Evolutionary conservation across 148 eudicot species (phyloP).

Genomic region (Rhododendron vialii): DNA sequence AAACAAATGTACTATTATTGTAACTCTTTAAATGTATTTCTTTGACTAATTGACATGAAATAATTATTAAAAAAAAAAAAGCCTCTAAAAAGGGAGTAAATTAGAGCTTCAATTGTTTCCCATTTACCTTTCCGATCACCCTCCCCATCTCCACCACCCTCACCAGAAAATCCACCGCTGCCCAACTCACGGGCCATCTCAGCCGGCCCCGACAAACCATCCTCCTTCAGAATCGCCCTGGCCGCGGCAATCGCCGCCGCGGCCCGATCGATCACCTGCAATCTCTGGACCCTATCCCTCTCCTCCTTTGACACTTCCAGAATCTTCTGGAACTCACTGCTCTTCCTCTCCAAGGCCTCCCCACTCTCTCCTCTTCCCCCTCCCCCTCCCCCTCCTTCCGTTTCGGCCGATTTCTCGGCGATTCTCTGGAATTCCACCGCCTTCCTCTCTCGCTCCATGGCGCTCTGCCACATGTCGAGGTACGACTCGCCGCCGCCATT

Average conservation of each 20-base stretch:
- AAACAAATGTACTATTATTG: no score
- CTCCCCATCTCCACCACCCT: slow-evolving; percentile 6
- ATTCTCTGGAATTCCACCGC: slow-evolving; percentile 41
- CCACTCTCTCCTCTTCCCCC: slow-evolving; percentile 19
- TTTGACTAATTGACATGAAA: background rate
- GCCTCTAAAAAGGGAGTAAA: background rate
- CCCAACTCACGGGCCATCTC: background rate
- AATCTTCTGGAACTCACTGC: slow-evolving; percentile 59
- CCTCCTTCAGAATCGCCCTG: slow-evolving; percentile 47
- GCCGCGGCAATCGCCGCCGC: slow-evolving; percentile 91
- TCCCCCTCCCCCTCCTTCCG: slow-evolving; percentile 25
- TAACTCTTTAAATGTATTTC: no score
- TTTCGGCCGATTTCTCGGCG: slow-evolving; percentile 16
- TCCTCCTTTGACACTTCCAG: slow-evolving; percentile 66
- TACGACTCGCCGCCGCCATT: slow-evolving; percentile 45
- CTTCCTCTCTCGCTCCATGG: slow-evolving; percentile 52
- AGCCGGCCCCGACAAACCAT: slow-evolving; percentile 1
- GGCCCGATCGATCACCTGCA: slow-evolving; percentile 93
- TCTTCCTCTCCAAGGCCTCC: slow-evolving; percentile 61
- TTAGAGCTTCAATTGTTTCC: background rate
- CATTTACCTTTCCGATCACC: slow-evolving; percentile 25
- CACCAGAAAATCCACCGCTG: background rate
- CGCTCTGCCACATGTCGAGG: slow-evolving; percentile 73
- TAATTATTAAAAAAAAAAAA: no score
- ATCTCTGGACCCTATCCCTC: slow-evolving; percentile 70